Conservation (phyloP, 768 basidiomycete species). For the Saitozyma sp. region DNA sequence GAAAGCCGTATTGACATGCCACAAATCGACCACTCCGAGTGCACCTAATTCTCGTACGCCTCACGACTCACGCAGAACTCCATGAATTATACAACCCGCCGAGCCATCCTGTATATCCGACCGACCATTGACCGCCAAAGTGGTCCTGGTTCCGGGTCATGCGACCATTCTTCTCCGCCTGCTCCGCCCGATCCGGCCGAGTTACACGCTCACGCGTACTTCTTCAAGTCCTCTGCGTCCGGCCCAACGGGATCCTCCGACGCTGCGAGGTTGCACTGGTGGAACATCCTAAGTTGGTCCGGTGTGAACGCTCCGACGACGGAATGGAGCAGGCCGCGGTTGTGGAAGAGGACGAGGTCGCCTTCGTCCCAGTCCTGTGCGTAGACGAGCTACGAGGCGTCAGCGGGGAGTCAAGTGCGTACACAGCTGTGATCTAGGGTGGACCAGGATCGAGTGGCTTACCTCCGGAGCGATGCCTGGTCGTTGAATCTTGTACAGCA, state of each 20-base stretch:
- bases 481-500: constrained; percentile 82
- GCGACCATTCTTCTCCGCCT: too few species aligned
- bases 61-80: too few species aligned
- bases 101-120: too few species aligned
- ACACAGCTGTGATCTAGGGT: not conserved
- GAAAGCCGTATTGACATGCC: too few species aligned
- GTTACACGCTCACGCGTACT: constrained; percentile 57
- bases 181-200: too few species aligned
- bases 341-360: constrained; percentile 82
- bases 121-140: too few species aligned
- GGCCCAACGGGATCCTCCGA: constrained; percentile 72
- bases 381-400: constrained; percentile 65
- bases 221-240: constrained; percentile 64
- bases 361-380: constrained; percentile 81
- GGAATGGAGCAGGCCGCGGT: constrained; percentile 75
- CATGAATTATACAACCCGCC: too few species aligned
- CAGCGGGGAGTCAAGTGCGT: not conserved
- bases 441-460: constrained; percentile 32
- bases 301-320: constrained; percentile 72
- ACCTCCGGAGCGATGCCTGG: constrained; percentile 81
- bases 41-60: too few species aligned
- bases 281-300: constrained; percentile 69
- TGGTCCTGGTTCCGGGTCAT: too few species aligned
- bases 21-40: too few species aligned
- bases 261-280: constrained; percentile 82